These are phyloP conservation scores for Dothideomycetidae sp. DNA, from an alignment of 2,329 filamentous ascomycete species.

Conservation along the genomic window DNA sequence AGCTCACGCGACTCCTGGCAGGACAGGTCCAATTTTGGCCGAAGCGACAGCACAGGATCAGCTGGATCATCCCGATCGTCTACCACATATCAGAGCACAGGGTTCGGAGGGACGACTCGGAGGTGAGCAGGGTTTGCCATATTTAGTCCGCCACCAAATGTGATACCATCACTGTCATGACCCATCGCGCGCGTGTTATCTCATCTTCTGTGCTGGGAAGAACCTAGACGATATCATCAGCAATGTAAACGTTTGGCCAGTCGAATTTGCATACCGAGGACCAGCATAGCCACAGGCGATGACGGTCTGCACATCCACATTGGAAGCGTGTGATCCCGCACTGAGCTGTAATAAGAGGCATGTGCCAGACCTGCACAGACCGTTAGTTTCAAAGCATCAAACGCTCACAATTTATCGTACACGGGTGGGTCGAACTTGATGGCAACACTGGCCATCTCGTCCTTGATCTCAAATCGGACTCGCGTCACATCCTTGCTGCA, in stretches of 20 bases:
- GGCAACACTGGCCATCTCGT: constrained; percentile 69
- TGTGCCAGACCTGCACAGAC: constrained; percentile 45
- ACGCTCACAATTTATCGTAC: constrained; percentile 17
- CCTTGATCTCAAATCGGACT: constrained; percentile 71
- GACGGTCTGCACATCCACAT: constrained; percentile 83
- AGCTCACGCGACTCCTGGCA: no score
- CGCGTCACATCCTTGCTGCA: constrained; percentile 28
- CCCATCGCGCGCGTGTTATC: constrained; percentile 1
- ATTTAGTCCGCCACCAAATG: background rate
- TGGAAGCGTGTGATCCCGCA: constrained; percentile 58
- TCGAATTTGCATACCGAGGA: constrained; percentile 41
- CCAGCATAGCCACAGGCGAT: constrained; percentile 74
- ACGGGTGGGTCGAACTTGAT: constrained; percentile 74
- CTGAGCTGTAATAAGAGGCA: constrained; percentile 85
- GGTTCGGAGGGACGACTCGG: constrained; percentile 23
- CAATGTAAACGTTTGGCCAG: background rate
- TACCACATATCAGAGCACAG: constrained; percentile 21
- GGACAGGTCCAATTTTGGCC: constrained; percentile 17
- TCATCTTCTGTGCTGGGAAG: constrained; percentile 9
- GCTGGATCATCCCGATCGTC: constrained; percentile 16
- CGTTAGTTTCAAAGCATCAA: constrained; percentile 4
- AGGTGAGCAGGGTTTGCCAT: constrained; percentile 14
- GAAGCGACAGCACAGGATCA: constrained; percentile 12
- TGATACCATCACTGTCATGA: background rate
- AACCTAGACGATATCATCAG: constrained; percentile 1